Percentiles rank a stretch among this genome's conserved stretches.
Conservation (phyloP, 305 asterid species). For the Solanum hybrid region DNA sequence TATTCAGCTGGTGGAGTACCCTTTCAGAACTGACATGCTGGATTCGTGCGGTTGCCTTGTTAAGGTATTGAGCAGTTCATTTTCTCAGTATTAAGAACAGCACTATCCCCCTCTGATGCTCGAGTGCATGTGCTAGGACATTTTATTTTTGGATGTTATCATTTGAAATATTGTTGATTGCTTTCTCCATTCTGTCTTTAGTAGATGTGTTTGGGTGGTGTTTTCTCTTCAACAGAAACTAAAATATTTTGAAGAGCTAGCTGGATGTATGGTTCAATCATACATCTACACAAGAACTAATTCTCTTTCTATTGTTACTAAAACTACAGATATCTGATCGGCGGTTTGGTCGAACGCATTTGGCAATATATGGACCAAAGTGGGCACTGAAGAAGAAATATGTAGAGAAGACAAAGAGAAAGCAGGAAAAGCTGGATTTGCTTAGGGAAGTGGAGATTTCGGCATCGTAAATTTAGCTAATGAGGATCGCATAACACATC, state of each 20-base stretch:
- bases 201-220: neutral
- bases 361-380: slow-evolving; percentile 73
- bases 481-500: neutral
- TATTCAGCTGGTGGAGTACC: slow-evolving; percentile 84
- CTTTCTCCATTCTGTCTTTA: neutral
- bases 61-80: slow-evolving; percentile 37
- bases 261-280: neutral
- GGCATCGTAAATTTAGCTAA: neutral
- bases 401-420: slow-evolving; percentile 8
- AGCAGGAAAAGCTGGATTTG: neutral
- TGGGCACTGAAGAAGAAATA: slow-evolving; percentile 59
- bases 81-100: neutral
- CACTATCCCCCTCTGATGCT: neutral
- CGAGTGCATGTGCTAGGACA: neutral
- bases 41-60: slow-evolving; percentile 66
- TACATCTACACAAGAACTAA: neutral
- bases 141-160: neutral
- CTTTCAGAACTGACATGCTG: slow-evolving; percentile 71
- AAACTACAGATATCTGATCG: slow-evolving; percentile 65
- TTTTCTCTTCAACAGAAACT: neutral
- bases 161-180: neutral
- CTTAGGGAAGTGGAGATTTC: neutral
- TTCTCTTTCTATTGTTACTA: neutral
- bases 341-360: slow-evolving; percentile 73
- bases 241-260: neutral